Evolutionary conservation across 1,284 basidiomycete species (phyloP), one percentile per base, ranked within the genome.

Genomic region (Sanghuangporus baumii): DNA sequence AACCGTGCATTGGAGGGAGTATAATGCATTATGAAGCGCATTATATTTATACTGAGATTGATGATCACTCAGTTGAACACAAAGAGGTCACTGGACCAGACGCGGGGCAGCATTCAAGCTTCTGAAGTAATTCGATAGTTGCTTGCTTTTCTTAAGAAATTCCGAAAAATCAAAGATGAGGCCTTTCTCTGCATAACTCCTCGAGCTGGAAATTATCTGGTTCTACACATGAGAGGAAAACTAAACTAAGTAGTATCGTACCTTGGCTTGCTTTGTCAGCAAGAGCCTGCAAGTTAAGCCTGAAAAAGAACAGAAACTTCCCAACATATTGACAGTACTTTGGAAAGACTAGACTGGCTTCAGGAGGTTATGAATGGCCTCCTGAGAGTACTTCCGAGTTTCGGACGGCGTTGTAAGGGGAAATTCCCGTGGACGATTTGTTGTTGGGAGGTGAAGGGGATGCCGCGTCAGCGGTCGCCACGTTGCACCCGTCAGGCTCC

Each of bases 211-310:
- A 31, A 31, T 4, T 31, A 31, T 31, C 26, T 0, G 2, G 26
- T 31, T 31, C 26, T 4, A 4, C 0, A 4, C 3, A 31, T 31
- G 26, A 31, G 26, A 31, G 16, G 20, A 18, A 46, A 46, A 7
- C 43, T 7, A 46, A 46, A 16, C 43, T 18, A 46, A 18, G 43
- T 8, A 54, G 52, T 37, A 54, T 54, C 26, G 52, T n/a, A 34
- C 52, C 34, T 23, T 37, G 52, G 52, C 16, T 31, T 54, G 52
- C 52, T 54, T 54, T 54, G 52, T 54, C 52, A 54, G 52, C 52
- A 37, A 12, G 14, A 34, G 37, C 34, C 16, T 36, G 52, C 34
- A 31, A 3, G 26, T 31, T 31, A 31, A 4, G 26, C 26, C 18
- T 6, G n/a, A 7, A 7, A 37, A 7, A n/a, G 18, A 23, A 14